These are phyloP conservation scores for Cordyceps cicadae DNA, from an alignment of 2,329 filamentous ascomycete genomes.

Conservation along the genomic window DNA sequence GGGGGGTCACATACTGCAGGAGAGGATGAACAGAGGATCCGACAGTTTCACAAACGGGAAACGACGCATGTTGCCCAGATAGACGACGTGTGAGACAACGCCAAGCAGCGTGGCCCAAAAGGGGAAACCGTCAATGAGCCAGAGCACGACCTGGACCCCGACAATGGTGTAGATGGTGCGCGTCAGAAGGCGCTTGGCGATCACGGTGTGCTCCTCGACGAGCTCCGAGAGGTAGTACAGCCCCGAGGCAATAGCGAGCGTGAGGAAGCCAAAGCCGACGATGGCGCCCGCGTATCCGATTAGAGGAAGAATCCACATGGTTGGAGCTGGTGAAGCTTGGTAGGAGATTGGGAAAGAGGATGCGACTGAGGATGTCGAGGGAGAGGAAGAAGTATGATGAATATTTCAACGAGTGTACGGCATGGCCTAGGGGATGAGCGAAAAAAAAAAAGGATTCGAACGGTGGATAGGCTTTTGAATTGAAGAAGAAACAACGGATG, in stretches of 20 bases:
- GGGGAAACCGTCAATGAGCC: slow-evolving; percentile 79
- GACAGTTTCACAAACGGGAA: slow-evolving; percentile 74
- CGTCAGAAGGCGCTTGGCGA: slow-evolving; percentile 79
- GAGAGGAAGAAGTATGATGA: neutral
- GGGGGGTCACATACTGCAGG: slow-evolving; percentile 55
- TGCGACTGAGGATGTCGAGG: neutral
- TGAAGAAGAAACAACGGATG: neutral
- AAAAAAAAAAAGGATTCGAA: too few relatives aligned
- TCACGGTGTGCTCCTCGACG: slow-evolving; percentile 93
- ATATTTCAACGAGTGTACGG: slow-evolving; percentile 4
- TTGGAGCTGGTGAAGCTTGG: slow-evolving; percentile 20
- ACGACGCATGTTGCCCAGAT: slow-evolving; percentile 73
- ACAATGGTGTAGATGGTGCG: slow-evolving; percentile 80
- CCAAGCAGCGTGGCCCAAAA: slow-evolving; percentile 65
- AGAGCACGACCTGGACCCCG: slow-evolving; percentile 62
- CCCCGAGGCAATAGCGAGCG: slow-evolving; percentile 92
- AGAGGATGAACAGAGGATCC: slow-evolving; percentile 77
- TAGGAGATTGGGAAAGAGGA: neutral
- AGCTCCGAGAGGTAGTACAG: slow-evolving; percentile 97
- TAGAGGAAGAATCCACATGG: slow-evolving; percentile 92
- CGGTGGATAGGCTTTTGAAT: neutral
- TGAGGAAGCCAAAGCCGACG: slow-evolving; percentile 88
- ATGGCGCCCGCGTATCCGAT: slow-evolving; percentile 82
- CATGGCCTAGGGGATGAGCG: neutral
- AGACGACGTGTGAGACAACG: slow-evolving; percentile 73